Evolutionary conservation across 164 flowering plant species (phyloP).

Genomic region (Saururus chinensis): DNA sequence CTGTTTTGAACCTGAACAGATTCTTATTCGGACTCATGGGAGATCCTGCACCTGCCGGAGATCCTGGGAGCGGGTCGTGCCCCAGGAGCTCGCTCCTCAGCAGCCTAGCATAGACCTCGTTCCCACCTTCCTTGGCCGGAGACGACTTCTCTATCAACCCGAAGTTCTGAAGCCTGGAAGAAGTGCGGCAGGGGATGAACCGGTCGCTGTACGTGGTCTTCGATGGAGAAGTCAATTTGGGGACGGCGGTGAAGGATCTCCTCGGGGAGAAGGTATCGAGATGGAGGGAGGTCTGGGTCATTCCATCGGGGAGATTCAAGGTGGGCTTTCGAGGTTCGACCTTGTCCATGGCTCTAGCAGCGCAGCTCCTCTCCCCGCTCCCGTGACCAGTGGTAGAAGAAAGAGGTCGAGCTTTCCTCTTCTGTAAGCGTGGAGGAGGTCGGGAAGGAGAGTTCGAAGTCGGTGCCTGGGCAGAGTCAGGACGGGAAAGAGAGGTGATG

Average conservation of each 20-base stretch:
- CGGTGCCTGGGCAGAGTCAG: too few relatives aligned
- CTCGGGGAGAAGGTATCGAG: conserved; percentile 37
- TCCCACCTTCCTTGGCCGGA: conserved; percentile 77
- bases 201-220: conserved; percentile 69
- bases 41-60: conserved; percentile 69
- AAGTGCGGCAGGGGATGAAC: conserved; percentile 92
- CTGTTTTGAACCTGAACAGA: conserved; percentile 84
- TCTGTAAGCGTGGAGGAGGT: background rate
- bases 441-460: background rate
- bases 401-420: background rate
- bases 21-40: conserved; percentile 83
- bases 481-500: too few relatives aligned
- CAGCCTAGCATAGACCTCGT: conserved; percentile 64
- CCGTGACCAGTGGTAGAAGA: background rate
- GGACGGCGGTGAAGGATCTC: conserved; percentile 25
- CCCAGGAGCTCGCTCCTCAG: conserved; percentile 81
- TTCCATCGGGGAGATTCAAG: conserved; percentile 78
- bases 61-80: conserved; percentile 48
- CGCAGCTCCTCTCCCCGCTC: background rate
- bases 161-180: conserved; percentile 85
- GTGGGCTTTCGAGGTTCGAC: conserved; percentile 43
- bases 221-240: conserved; percentile 49
- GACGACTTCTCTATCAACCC: conserved; percentile 71
- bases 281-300: conserved; percentile 55
- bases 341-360: background rate